Evolutionary conservation across 495 filamentous ascomycete species (phyloP), one percentile per base, ranked within the genome.

Genomic region (Haplographium delicatum): DNA sequence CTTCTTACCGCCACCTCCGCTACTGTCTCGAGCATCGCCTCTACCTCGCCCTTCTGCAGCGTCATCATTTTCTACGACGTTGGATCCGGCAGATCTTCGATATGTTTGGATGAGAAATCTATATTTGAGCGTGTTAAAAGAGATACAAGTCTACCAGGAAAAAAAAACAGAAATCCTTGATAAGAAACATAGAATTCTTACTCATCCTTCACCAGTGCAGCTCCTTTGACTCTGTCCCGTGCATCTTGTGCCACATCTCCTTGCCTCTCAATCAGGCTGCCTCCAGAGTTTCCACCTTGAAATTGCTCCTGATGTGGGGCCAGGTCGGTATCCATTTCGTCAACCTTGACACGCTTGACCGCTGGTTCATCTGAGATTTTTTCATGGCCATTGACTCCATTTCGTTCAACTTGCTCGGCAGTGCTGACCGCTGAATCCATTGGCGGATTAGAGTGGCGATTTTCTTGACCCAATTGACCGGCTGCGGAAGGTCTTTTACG

Each of bases 151-250:
- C n/a, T n/a, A n/a, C n/a, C n/a, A n/a, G n/a, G n/a, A n/a, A 3
- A n/a, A n/a, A 31, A 23, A 27, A 37, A 20, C 26, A 24, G 7
- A n/a, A 35, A 27, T 24, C n/a, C 3, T 11, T n/a, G 23, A 19
- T 7, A 5, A 19, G 15, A 19, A 39, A 39, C 9, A 18, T 1
- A 20, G 16, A 13, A 19, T 43, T 67, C 80, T 64, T 68, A 96
- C 87, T 96, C 91, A 50, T 78, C 60, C 65, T 95, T 96, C 60
- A 98, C 83, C 1, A 82, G 78, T 26, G 89, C 89, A 51, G 91
- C 74, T 25, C 91, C 91, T 61, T 79, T 72, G 47, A 54, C 74
- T 65, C 70, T 78, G 57, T 62, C 66, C n/a, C n/a, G n/a, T n/a
- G n/a, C n/a, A n/a, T 53, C 54, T 58, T 30, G 55, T 60, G 60